Evolutionary conservation across 2,329 filamentous ascomycete genomes (phyloP).

Genomic region (Thermothelomyces thermophilus): DNA sequence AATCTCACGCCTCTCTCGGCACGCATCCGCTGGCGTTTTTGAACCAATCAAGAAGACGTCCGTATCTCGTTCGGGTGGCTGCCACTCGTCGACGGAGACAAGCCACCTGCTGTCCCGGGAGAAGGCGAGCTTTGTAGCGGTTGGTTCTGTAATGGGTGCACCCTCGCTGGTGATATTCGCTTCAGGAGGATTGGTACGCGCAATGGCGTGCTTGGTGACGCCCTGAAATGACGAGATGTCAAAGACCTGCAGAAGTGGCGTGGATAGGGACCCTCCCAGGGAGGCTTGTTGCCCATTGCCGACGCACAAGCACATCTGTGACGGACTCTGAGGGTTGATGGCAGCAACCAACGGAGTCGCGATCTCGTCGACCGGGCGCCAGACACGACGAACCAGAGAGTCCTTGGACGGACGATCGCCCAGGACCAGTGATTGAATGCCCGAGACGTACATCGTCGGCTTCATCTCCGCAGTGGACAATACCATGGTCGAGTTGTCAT

Average conservation of each 20-base stretch:
- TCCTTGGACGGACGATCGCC: slow-evolving; percentile 45
- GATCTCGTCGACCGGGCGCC: slow-evolving; percentile 38
- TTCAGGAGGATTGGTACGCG: slow-evolving; percentile 80
- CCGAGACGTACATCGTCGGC: slow-evolving; percentile 75
- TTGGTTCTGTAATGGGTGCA: slow-evolving; percentile 66
- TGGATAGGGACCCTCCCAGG: slow-evolving; percentile 43
- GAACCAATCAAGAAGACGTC: slow-evolving; percentile 45
- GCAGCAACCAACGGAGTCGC: slow-evolving; percentile 50
- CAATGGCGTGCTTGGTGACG: slow-evolving; percentile 78
- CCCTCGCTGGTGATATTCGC: slow-evolving; percentile 68
- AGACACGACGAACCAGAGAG: slow-evolving; percentile 46
- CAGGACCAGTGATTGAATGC: slow-evolving; percentile 63
- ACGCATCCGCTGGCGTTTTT: slow-evolving; percentile 36
- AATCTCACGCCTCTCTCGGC: slow-evolving; percentile 57
- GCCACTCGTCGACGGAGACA: slow-evolving; percentile 88
- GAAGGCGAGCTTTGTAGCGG: slow-evolving; percentile 67
- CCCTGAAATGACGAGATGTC: slow-evolving; percentile 75
- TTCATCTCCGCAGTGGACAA: slow-evolving; percentile 84
- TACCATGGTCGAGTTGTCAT: slow-evolving; percentile 88
- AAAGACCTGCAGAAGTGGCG: slow-evolving; percentile 70
- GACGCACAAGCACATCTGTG: slow-evolving; percentile 62
- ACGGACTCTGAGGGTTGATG: slow-evolving; percentile 55
- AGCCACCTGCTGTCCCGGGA: slow-evolving; percentile 83
- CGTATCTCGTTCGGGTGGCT: slow-evolving; percentile 63
- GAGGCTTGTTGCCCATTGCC: slow-evolving; percentile 53